These are phyloP conservation scores for Euphorbia lathyris DNA, from an alignment of 345 rosid genomes.

Conservation along the genomic window DNA sequence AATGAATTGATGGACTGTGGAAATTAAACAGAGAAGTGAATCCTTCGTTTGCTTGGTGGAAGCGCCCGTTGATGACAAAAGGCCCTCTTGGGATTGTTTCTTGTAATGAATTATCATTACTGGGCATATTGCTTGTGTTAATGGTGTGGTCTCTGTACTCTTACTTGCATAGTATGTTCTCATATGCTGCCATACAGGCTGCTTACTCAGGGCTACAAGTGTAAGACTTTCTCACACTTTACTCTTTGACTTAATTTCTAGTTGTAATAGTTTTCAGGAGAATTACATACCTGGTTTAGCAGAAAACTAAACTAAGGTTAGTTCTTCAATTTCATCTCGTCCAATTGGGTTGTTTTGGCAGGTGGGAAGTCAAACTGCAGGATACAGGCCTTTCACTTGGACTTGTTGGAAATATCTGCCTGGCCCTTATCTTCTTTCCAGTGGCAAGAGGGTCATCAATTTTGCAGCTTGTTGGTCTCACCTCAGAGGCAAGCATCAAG, in stretches of 20 bases:
- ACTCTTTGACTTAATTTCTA: not conserved
- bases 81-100: slow-evolving; percentile 26
- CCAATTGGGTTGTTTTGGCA: not conserved
- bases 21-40: not conserved
- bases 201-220: slow-evolving; percentile 6
- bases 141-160: slow-evolving; percentile 21
- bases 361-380: slow-evolving; percentile 22
- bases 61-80: slow-evolving; percentile 11
- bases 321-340: not conserved
- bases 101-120: slow-evolving; percentile 16
- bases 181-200: slow-evolving; percentile 10
- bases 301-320: not conserved
- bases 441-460: slow-evolving; percentile 26
- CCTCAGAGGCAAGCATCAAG: slow-evolving; percentile 31
- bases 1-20: not conserved
- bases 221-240: slow-evolving; percentile 4
- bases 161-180: slow-evolving; percentile 21
- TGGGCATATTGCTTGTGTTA: slow-evolving; percentile 17
- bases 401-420: slow-evolving; percentile 19
- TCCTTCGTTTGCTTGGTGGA: slow-evolving; percentile 5
- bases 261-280: not conserved
- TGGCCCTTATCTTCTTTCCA: slow-evolving; percentile 30
- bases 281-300: too few species aligned
- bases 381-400: slow-evolving; percentile 19
- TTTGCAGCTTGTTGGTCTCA: slow-evolving; percentile 23